Percentiles rank a stretch among this genome's conserved stretches.
Evolutionary conservation across 2,329 filamentous ascomycete species (phyloP).

Genomic region (Pseudogymnoascus sp.): DNA sequence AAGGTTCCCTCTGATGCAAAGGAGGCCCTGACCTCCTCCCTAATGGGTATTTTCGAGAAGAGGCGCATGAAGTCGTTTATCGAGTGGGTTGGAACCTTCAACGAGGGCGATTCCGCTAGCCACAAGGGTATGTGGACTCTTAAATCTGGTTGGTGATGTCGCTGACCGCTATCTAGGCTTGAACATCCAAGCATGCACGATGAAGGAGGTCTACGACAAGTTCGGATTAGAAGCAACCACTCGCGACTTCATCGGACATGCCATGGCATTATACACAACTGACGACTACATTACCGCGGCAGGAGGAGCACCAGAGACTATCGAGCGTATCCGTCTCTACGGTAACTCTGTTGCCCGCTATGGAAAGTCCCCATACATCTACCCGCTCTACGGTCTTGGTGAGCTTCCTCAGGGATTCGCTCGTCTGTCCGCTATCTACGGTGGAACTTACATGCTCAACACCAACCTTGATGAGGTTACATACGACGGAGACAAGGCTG

Average conservation of each 20-base stretch:
- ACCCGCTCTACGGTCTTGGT: conserved; percentile 93
- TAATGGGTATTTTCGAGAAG: conserved; percentile 99
- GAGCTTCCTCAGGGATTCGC: conserved; percentile 98
- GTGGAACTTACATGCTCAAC: conserved; percentile 99
- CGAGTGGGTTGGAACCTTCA: conserved; percentile 87
- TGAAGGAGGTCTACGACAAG: conserved; percentile 99
- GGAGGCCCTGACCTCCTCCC: conserved; percentile 83
- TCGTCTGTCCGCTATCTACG: conserved; percentile 95
- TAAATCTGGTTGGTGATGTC: not conserved
- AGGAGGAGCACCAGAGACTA: conserved; percentile 73
- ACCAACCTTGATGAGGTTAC: conserved; percentile 84
- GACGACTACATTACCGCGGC: conserved; percentile 75
- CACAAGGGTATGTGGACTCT: conserved; percentile 68
- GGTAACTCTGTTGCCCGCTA: conserved; percentile 97
- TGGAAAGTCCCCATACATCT: conserved; percentile 98
- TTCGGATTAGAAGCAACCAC: conserved; percentile 86
- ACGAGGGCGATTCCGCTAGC: conserved; percentile 71
- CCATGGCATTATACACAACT: conserved; percentile 92
- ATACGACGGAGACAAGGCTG: conserved; percentile 79
- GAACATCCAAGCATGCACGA: conserved; percentile 70
- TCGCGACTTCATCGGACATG: conserved; percentile 93
- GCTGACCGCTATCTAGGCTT: conserved; percentile 53
- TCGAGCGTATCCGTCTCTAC: conserved; percentile 90
- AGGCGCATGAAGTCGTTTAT: conserved; percentile 93
- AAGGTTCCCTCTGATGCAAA: conserved; percentile 92